Conservation (phyloP, 208 protist genomes). For the Naegleria gruberi region DNA sequence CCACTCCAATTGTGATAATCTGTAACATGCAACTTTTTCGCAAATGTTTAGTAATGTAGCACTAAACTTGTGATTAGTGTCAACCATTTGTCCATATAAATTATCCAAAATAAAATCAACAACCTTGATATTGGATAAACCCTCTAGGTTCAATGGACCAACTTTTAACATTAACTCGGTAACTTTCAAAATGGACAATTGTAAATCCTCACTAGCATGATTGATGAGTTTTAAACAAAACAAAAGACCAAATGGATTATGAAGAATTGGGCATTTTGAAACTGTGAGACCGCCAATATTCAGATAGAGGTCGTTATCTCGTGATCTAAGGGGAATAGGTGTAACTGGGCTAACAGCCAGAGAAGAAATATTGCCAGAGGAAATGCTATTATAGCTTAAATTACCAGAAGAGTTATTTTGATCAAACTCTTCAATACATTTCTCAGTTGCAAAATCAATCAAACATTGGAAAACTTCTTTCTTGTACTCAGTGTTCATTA, state of each 20-base stretch:
- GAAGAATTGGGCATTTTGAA: background rate
- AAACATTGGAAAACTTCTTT: conserved; percentile 9
- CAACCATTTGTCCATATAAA: background rate
- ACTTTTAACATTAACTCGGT: background rate
- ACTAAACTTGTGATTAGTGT: background rate
- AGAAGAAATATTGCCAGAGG: background rate
- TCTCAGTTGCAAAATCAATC: conserved; percentile 15
- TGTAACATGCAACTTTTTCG: background rate
- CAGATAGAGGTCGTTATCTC: background rate
- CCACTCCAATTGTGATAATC: conserved; percentile 2
- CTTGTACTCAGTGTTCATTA: background rate
- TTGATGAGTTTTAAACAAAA: background rate
- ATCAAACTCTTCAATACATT: background rate
- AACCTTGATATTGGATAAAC: background rate
- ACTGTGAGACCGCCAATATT: background rate
- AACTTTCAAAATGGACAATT: background rate
- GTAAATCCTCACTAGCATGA: background rate
- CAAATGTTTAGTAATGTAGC: background rate
- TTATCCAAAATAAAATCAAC: background rate
- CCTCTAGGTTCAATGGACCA: background rate
- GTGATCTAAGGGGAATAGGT: background rate
- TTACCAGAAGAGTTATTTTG: background rate
- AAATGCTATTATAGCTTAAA: background rate
- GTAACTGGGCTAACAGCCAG: background rate
- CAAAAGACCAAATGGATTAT: background rate